Evolutionary conservation across 305 asterid species (phyloP).

Genomic region (Fraxinus angustifolia): DNA sequence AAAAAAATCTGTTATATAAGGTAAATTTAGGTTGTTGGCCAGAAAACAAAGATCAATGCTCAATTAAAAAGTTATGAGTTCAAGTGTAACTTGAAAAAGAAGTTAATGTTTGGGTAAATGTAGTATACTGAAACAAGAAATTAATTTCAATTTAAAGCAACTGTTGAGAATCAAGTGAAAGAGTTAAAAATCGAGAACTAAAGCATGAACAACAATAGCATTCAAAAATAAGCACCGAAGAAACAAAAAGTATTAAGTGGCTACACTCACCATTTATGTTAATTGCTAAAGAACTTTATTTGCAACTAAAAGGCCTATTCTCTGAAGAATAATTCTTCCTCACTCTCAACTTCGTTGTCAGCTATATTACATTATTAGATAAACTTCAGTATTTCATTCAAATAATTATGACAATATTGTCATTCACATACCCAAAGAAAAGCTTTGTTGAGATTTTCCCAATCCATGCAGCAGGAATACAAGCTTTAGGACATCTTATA

Average conservation of each 20-base stretch:
- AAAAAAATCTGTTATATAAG: background rate
- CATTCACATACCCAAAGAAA: background rate
- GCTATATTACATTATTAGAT: background rate
- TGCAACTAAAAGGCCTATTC: background rate
- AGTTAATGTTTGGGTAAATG: background rate
- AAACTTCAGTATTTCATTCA: background rate
- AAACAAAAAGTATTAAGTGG: background rate
- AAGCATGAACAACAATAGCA: background rate
- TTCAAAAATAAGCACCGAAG: background rate
- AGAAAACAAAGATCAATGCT: constrained; percentile 14
- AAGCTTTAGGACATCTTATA: background rate
- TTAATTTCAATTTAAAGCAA: background rate
- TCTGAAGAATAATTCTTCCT: background rate
- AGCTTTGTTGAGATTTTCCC: background rate
- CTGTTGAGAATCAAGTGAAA: constrained; percentile 15
- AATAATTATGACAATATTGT: background rate
- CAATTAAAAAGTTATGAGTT: constrained; percentile 6
- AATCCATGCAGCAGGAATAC: background rate
- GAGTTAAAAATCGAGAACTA: background rate
- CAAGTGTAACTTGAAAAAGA: background rate
- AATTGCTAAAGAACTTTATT: background rate
- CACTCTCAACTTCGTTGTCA: background rate
- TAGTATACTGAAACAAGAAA: background rate
- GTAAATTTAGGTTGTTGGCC: background rate
- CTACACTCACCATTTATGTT: background rate